Conservation (phyloP, 2,329 filamentous ascomycete genomes). For the Cladosporium halotolerans region DNA sequence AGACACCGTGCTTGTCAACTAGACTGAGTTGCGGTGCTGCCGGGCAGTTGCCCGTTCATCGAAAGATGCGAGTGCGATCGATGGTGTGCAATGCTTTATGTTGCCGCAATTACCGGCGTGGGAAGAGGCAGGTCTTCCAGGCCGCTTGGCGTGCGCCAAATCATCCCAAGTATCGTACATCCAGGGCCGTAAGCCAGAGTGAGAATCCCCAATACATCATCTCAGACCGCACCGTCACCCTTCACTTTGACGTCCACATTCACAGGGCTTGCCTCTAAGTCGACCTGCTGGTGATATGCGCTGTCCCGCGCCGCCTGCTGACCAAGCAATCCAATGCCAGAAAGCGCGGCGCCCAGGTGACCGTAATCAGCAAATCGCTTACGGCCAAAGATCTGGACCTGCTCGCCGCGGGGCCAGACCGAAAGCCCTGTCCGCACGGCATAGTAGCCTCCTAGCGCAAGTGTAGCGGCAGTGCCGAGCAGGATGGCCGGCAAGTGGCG, state of each 20-base stretch:
- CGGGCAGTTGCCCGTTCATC: no score
- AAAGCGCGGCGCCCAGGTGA: slow-evolving; percentile 29
- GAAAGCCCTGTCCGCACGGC: slow-evolving; percentile 21
- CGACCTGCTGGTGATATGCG: not conserved
- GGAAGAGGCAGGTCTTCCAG: no score
- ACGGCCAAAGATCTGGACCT: slow-evolving; percentile 30
- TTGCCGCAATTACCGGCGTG: no score
- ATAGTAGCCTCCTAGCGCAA: slow-evolving; percentile 18
- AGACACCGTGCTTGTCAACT: no score
- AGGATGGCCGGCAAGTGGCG: slow-evolving; percentile 19
- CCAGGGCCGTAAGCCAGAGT: no score
- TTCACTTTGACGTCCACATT: slow-evolving; percentile 5
- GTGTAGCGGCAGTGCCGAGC: slow-evolving; percentile 14
- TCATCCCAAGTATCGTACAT: no score
- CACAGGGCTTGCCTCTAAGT: not conserved
- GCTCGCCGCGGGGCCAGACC: slow-evolving; percentile 29
- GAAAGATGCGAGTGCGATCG: no score
- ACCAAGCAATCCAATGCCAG: slow-evolving; percentile 23
- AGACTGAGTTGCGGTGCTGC: no score
- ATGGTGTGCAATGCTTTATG: no score
- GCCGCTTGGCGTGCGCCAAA: no score
- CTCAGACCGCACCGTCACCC: slow-evolving; percentile 5
- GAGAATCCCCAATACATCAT: not conserved
- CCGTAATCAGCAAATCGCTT: slow-evolving; percentile 30
- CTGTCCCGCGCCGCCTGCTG: slow-evolving; percentile 9